Evolutionary conservation across 2,329 filamentous ascomycete genomes (phyloP).

Genomic region (Ceratocystis ficicola): DNA sequence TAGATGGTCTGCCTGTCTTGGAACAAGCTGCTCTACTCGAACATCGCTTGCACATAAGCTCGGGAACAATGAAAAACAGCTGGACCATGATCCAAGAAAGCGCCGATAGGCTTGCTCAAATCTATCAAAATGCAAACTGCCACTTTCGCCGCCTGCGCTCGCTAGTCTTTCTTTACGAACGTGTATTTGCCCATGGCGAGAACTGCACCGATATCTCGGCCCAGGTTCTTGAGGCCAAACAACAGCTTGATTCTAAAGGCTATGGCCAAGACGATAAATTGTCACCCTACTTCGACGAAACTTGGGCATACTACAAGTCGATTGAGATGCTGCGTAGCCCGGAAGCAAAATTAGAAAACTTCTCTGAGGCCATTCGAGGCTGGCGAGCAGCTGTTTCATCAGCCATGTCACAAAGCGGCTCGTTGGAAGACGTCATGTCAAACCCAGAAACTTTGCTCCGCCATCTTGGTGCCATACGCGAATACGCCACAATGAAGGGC

Average conservation of each 20-base stretch:
- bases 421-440: slow-evolving; percentile 21
- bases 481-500: slow-evolving; percentile 42
- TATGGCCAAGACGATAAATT: slow-evolving; percentile 19
- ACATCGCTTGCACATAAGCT: slow-evolving; percentile 30
- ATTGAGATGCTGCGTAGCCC: slow-evolving; percentile 20
- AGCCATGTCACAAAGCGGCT: slow-evolving; percentile 20
- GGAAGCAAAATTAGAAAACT: background rate
- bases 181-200: slow-evolving; percentile 20
- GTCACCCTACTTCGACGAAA: slow-evolving; percentile 18
- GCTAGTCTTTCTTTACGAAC: slow-evolving; percentile 36
- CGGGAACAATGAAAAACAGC: slow-evolving; percentile 28
- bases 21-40: slow-evolving; percentile 49
- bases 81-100: slow-evolving; percentile 36
- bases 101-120: slow-evolving; percentile 37
- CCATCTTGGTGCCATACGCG: slow-evolving; percentile 39
- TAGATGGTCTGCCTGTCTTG: slow-evolving; percentile 38
- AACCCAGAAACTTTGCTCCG: slow-evolving; percentile 38
- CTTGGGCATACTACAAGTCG: slow-evolving; percentile 21
- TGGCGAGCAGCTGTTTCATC: slow-evolving; percentile 20
- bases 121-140: slow-evolving; percentile 39
- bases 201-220: slow-evolving; percentile 9
- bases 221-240: slow-evolving; percentile 11
- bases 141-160: slow-evolving; percentile 43
- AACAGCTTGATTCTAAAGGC: slow-evolving; percentile 14
- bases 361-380: slow-evolving; percentile 18